phyloP scores from a whole-genome alignment of 768 basidiomycete genomes.

The Clathrus columnatus region DNA sequence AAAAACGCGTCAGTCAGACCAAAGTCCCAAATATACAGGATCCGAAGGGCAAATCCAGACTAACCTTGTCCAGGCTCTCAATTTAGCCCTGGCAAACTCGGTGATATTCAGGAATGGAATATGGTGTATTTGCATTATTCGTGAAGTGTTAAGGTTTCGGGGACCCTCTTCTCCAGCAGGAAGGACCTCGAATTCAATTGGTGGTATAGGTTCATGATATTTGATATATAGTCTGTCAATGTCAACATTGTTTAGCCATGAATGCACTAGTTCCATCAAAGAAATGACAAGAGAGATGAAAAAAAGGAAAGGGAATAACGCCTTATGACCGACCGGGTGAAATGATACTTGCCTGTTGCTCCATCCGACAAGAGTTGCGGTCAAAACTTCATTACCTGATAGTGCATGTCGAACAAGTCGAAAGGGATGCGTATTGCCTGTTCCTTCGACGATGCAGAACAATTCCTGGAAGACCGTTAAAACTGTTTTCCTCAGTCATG shows the following conservation, averaged over 20 bases:
- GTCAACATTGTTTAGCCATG: conserved; percentile 1
- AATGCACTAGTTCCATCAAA: not conserved
- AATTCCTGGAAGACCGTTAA: conserved; percentile 53
- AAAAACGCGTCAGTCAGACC: not conserved
- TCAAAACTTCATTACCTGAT: conserved; percentile 52
- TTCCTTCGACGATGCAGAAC: conserved; percentile 73
- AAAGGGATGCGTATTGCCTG: conserved; percentile 60
- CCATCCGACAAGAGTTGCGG: conserved; percentile 72
- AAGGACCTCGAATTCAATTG: conserved; percentile 81
- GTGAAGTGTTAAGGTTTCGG: conserved; percentile 57
- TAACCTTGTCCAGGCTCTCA: conserved; percentile 77
- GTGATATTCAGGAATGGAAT: conserved; percentile 79
- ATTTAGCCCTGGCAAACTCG: conserved; percentile 79
- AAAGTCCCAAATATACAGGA: not conserved
- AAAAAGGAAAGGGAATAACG: not conserved
- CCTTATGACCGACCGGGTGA: not conserved
- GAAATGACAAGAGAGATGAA: conserved; percentile 1
- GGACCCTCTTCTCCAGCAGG: conserved; percentile 78
- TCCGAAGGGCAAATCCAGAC: conserved; percentile 18
- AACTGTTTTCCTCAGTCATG: not conserved
- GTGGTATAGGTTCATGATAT: conserved; percentile 67
- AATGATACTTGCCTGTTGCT: conserved; percentile 55
- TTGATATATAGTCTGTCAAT: conserved; percentile 56
- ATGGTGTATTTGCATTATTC: conserved; percentile 57
- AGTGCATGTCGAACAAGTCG: conserved; percentile 73